Evolutionary conservation across 169 alveolate species (phyloP).

Genomic region (Besnoitia besnoiti): DNA sequence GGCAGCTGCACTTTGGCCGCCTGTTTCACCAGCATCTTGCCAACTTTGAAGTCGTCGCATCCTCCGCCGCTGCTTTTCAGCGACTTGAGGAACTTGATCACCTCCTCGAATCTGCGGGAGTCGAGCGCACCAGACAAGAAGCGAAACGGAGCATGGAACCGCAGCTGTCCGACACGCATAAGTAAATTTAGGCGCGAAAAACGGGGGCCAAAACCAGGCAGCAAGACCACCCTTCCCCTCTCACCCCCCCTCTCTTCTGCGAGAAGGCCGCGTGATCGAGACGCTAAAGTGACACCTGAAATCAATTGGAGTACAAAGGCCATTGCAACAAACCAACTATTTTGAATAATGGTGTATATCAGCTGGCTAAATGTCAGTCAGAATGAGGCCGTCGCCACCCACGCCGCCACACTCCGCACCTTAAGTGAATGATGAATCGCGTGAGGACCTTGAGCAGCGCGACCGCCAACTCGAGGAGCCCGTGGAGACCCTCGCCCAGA

Average conservation of each 20-base stretch:
- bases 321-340: neutral
- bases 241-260: no score
- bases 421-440: conserved; percentile 35
- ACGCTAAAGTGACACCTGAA: no score
- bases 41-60: conserved; percentile 54
- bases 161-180: no score
- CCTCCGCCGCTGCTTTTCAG: conserved; percentile 61
- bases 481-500: conserved; percentile 35
- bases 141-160: neutral
- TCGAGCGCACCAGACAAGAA: neutral
- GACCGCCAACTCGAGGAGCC: conserved; percentile 35
- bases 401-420: neutral
- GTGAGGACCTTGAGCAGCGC: conserved; percentile 46
- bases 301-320: no score
- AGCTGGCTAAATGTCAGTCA: no score
- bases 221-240: no score
- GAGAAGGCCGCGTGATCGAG: no score
- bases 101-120: conserved; percentile 49
- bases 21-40: conserved; percentile 57
- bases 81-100: conserved; percentile 48
- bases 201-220: no score
- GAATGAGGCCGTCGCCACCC: no score
- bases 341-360: neutral
- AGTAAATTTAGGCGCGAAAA: no score
- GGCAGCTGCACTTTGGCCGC: conserved; percentile 50